Base-by-base conservation (phyloP, 139 green algal species). In the Bryopsis sp. region DNA sequence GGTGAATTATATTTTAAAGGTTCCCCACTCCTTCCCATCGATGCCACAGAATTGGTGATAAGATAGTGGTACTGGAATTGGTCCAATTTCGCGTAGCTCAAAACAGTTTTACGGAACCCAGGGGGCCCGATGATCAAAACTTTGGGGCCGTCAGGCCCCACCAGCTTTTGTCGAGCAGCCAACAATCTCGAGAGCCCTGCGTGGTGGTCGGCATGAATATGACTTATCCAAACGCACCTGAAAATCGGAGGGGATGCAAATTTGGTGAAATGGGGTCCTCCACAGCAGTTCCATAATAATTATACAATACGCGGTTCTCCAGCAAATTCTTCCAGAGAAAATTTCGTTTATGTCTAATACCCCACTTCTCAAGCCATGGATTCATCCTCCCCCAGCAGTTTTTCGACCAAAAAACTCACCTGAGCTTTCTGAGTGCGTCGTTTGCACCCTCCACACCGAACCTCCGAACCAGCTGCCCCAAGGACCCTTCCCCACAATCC, bases 201-300 rank as follows among this genome's bases (percentile, higher is more conserved):
- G 74, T 98, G 93, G 78, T 99, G 94, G 76, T 99, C 94, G 1
- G 93, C 94, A 63, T 99, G 94, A 72, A 97, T 95, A 82, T 99
- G 94, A 31, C 79, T 93, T 33, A 99, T 83, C 91, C 90, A 97
- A 7, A 97, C 66, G 2, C 54, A 73, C 31, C 58, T 65, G n/a
- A 11, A 39, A 22, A 5, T 47, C 43, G n/a, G n/a, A n/a, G n/a
- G n/a, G n/a, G n/a, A n/a, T n/a, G n/a, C n/a, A n/a, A n/a, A n/a
- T n/a, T n/a, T n/a, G n/a, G n/a, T n/a, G n/a, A n/a, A n/a, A n/a
- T n/a, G n/a, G n/a, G n/a, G n/a, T n/a, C n/a, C n/a, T n/a, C n/a
- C n/a, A n/a, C n/a, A n/a, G n/a, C n/a, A n/a, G n/a, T n/a, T n/a
- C n/a, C n/a, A n/a, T n/a, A n/a, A n/a, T n/a, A n/a, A n/a, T n/a